Percentiles rank a stretch among this genome's conserved stretches.
phyloP scores from a whole-genome alignment of 1,139 yeast species.

The Meyerozyma smithsonii region DNA sequence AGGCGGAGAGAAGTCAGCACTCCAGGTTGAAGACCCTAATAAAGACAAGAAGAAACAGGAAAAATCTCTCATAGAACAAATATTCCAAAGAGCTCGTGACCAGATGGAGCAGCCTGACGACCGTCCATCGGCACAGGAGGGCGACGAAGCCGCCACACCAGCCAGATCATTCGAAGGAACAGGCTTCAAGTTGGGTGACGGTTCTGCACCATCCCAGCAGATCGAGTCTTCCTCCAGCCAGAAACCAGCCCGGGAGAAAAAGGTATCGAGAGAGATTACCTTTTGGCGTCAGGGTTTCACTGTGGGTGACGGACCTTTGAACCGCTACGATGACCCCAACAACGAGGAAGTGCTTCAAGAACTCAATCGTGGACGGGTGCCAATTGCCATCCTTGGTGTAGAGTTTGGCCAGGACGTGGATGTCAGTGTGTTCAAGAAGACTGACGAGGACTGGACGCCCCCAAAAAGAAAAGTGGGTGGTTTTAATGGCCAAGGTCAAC shows the following conservation, averaged over 20 bases:
- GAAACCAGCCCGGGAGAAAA: conserved; percentile 37
- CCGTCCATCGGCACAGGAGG: conserved; percentile 32
- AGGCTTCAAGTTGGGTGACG: conserved; percentile 77
- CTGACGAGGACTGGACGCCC: conserved; percentile 76
- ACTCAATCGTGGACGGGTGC: conserved; percentile 88
- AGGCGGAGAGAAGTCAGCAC: conserved; percentile 91
- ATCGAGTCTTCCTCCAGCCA: conserved; percentile 8
- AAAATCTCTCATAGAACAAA: conserved; percentile 43
- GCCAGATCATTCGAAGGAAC: conserved; percentile 52
- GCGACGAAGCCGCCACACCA: conserved; percentile 10
- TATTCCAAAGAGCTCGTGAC: conserved; percentile 42
- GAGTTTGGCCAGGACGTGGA: conserved; percentile 94
- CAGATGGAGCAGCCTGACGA: conserved; percentile 42
- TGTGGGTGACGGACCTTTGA: conserved; percentile 84
- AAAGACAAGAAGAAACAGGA: conserved; percentile 38
- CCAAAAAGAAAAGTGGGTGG: conserved; percentile 69
- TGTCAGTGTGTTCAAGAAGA: conserved; percentile 74
- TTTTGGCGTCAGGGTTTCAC: conserved; percentile 97
- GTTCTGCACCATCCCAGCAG: conserved; percentile 42
- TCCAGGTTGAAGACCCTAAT: conserved; percentile 91
- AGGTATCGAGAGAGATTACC: conserved; percentile 71
- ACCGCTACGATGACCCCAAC: conserved; percentile 85
- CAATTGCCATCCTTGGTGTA: conserved; percentile 77
- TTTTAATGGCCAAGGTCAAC: conserved; percentile 76
- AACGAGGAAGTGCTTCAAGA: conserved; percentile 74